A percentile compares a stretch with the other conserved stretches of the same genome.
Conservation (phyloP, 1,284 basidiomycete genomes). For the Afroboletus lepidellus region DNA sequence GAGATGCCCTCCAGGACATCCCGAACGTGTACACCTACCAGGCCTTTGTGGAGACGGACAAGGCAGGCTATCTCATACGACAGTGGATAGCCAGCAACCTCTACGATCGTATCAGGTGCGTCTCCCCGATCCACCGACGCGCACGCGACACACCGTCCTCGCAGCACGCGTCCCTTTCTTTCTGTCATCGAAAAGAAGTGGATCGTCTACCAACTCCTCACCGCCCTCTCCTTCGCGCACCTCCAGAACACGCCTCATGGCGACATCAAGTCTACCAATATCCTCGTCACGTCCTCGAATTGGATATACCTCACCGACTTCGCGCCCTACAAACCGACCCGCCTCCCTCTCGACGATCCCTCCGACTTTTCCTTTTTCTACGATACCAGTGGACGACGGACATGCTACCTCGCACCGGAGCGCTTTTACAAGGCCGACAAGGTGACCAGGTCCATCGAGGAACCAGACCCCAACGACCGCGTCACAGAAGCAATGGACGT, state of each 20-base stretch:
- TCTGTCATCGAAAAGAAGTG: constrained; percentile 94
- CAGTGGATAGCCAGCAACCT: constrained; percentile 95
- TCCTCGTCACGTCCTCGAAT: constrained; percentile 95
- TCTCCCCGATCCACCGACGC: neutral
- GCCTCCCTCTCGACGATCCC: constrained; percentile 94
- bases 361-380: constrained; percentile 98
- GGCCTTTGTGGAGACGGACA: constrained; percentile 91
- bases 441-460: constrained; percentile 49
- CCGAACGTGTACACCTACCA: constrained; percentile 91
- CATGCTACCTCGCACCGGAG: constrained; percentile 96
- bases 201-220: constrained; percentile 94
- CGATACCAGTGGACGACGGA: constrained; percentile 90
- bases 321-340: constrained; percentile 95
- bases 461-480: constrained; percentile 59
- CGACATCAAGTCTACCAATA: constrained; percentile 97
- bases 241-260: constrained; percentile 89
- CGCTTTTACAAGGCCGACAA: constrained; percentile 88
- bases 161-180: constrained; percentile 93
- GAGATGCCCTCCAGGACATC: constrained; percentile 82
- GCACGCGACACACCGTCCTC: neutral
- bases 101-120: constrained; percentile 96
- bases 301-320: constrained; percentile 97
- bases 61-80: constrained; percentile 91
- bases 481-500: constrained; percentile 98
- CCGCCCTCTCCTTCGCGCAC: constrained; percentile 80